Evolutionary conservation across 2,329 filamentous ascomycete genomes (phyloP).

Genomic region (Colletotrichum zoysiae): DNA sequence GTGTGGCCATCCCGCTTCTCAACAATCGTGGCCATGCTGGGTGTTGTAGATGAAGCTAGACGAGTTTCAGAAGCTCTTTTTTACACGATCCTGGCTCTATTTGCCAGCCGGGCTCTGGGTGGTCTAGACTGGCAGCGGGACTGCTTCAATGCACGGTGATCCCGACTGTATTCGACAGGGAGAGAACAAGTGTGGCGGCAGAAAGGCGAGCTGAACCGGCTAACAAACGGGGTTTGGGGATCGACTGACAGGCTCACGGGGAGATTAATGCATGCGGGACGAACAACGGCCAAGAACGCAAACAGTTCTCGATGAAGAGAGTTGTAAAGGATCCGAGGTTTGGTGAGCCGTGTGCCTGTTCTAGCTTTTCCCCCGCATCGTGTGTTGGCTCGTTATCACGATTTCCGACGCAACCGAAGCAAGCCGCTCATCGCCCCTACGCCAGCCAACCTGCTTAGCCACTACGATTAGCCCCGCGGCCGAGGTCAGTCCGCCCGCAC

Average conservation of each 20-base stretch:
- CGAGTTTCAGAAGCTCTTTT: no score
- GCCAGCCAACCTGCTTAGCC: neutral
- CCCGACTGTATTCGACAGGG: neutral
- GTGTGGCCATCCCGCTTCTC: conserved; percentile 43
- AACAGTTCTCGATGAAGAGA: neutral
- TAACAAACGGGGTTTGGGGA: neutral
- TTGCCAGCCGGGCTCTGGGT: no score
- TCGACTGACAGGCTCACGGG: neutral
- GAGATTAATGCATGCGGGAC: conserved; percentile 18
- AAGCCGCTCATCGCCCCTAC: conserved; percentile 28
- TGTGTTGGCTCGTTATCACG: conserved; percentile 22
- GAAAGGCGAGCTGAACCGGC: neutral
- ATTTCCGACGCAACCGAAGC: conserved; percentile 19
- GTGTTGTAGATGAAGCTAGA: no score
- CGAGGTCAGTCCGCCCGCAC: conserved; percentile 25
- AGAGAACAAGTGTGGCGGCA: neutral
- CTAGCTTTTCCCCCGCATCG: conserved; percentile 31
- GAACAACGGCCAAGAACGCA: neutral
- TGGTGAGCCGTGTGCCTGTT: neutral
- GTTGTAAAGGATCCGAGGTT: neutral
- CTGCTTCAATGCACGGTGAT: neutral
- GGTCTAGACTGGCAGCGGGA: neutral
- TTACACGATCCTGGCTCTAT: neutral
- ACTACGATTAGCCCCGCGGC: neutral
- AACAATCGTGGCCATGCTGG: conserved; percentile 37